phyloP scores from a whole-genome alignment of 2,329 filamentous ascomycete genomes.

The Nemania serpens region DNA sequence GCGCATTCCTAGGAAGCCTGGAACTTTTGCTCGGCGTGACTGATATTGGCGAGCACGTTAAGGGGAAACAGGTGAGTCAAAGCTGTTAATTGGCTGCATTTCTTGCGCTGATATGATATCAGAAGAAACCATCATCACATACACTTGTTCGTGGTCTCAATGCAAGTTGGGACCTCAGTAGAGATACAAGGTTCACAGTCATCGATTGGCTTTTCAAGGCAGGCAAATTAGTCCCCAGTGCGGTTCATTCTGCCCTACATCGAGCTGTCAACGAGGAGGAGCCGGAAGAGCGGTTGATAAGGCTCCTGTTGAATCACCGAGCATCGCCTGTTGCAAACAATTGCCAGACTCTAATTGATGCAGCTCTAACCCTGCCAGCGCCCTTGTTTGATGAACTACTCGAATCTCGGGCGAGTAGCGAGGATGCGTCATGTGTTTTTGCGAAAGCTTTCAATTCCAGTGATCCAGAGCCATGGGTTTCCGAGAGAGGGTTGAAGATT shows the following conservation, averaged over 20 bases:
- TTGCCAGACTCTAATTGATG: conserved; percentile 58
- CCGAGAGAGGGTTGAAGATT: conserved; percentile 51
- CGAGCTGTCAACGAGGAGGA: conserved; percentile 59
- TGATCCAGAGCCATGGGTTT: conserved; percentile 52
- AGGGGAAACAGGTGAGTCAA: conserved; percentile 40
- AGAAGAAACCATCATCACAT: conserved; percentile 53
- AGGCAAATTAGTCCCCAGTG: conserved; percentile 53
- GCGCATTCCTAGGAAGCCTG: conserved; percentile 55
- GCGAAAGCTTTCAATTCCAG: conserved; percentile 49
- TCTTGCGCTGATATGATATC: conserved; percentile 14
- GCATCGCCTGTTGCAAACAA: conserved; percentile 57
- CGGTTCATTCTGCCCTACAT: conserved; percentile 55
- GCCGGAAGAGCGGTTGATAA: conserved; percentile 52
- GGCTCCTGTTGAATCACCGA: conserved; percentile 54
- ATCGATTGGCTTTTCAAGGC: conserved; percentile 57
- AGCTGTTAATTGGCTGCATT: neutral
- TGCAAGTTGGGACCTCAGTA: conserved; percentile 56
- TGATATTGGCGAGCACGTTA: conserved; percentile 45
- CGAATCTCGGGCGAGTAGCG: conserved; percentile 45
- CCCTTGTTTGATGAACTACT: conserved; percentile 51
- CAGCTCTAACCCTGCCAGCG: conserved; percentile 46
- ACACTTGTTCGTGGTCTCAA: conserved; percentile 58
- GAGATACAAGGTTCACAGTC: conserved; percentile 53
- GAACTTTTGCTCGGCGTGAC: conserved; percentile 57
- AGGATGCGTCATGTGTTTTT: conserved; percentile 53